Evolutionary conservation across 331 rosid species (phyloP).

Genomic region (Rosa hybrid): DNA sequence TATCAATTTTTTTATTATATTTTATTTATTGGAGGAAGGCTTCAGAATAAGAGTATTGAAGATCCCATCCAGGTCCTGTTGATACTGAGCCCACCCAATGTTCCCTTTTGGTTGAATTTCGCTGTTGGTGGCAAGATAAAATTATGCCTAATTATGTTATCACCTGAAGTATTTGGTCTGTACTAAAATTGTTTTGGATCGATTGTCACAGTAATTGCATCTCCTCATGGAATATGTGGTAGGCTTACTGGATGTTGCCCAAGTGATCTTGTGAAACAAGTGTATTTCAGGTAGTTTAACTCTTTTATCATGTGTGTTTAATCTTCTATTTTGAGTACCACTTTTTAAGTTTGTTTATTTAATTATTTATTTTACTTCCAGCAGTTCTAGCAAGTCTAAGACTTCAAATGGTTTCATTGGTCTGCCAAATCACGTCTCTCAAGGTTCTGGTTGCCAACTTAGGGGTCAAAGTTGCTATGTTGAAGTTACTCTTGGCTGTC

Average conservation of each 20-base stretch:
- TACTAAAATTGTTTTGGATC: slow-evolving; percentile 29
- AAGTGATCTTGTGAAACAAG: slow-evolving; percentile 89
- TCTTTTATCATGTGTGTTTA: neutral
- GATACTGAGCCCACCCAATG: neutral
- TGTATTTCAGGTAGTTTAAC: slow-evolving; percentile 63
- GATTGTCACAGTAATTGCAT: slow-evolving; percentile 72
- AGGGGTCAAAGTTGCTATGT: slow-evolving; percentile 85
- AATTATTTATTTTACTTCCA: slow-evolving; percentile 7
- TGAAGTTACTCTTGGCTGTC: slow-evolving; percentile 90
- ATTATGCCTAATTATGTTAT: neutral
- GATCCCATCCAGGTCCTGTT: neutral
- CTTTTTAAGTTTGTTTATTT: slow-evolving; percentile 18
- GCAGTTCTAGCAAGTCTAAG: slow-evolving; percentile 78
- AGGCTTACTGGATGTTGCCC: slow-evolving; percentile 92
- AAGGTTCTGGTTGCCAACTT: slow-evolving; percentile 77
- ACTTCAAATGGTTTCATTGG: slow-evolving; percentile 73
- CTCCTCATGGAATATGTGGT: slow-evolving; percentile 98
- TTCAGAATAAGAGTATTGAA: slow-evolving; percentile 3
- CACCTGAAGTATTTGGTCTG: slow-evolving; percentile 4
- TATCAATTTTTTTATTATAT: neutral
- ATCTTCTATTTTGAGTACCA: slow-evolving; percentile 8
- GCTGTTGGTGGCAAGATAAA: neutral
- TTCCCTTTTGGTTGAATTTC: neutral
- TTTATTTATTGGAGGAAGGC: neutral
- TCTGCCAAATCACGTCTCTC: slow-evolving; percentile 75